phyloP scores from a whole-genome alignment of 371 early-diverging fungal genomes.

The Zychaea mexicana region DNA sequence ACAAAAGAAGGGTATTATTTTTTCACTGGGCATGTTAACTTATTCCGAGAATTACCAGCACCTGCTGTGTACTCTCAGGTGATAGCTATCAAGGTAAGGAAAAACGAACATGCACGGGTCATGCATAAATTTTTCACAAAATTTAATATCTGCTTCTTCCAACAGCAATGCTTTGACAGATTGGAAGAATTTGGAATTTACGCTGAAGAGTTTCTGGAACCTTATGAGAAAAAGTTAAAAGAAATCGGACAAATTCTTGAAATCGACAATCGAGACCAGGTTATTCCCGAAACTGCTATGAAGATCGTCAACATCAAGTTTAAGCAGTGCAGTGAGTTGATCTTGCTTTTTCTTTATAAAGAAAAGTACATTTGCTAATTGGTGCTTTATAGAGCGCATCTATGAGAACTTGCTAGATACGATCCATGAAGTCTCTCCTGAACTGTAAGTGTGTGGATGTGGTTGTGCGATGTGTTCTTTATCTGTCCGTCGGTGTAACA shows the following conservation, averaged over 20 bases:
- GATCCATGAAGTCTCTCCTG: constrained; percentile 44
- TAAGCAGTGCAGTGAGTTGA: constrained; percentile 42
- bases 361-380: neutral
- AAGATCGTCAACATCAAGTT: constrained; percentile 37
- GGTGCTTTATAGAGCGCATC: constrained; percentile 23
- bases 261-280: constrained; percentile 25
- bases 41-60: constrained; percentile 18
- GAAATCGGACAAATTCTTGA: constrained; percentile 39
- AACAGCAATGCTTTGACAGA: constrained; percentile 74
- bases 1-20: neutral
- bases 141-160: neutral
- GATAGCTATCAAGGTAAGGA: constrained; percentile 73
- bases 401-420: constrained; percentile 33
- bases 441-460: constrained; percentile 31
- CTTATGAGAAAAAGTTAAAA: constrained; percentile 39
- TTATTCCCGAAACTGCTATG: constrained; percentile 32
- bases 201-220: constrained; percentile 47
- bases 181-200: constrained; percentile 72
- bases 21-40: neutral
- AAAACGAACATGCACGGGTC: neutral
- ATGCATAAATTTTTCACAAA: neutral
- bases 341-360: neutral
- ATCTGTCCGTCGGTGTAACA: neutral
- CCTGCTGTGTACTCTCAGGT: constrained; percentile 82
- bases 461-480: neutral